phyloP scores from a whole-genome alignment of 2,329 filamentous ascomycete species.

The Didymella sp. region DNA sequence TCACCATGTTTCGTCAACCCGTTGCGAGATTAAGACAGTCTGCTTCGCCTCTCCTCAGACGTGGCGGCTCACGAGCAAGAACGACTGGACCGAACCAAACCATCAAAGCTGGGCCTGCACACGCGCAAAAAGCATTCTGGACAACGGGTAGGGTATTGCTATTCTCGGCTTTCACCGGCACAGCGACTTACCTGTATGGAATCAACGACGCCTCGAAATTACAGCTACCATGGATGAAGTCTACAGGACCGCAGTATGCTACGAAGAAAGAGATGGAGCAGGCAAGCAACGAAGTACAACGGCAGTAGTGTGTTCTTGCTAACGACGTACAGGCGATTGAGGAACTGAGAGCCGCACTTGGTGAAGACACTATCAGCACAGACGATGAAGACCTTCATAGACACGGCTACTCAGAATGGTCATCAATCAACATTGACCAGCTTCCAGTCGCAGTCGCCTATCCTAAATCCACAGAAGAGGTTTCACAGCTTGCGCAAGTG shows the following conservation, averaged over 20 bases:
- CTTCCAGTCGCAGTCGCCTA: slow-evolving; percentile 71
- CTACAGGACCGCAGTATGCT: slow-evolving; percentile 55
- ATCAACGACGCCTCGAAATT: slow-evolving; percentile 47
- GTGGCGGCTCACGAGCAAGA: slow-evolving; percentile 35
- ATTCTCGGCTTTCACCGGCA: slow-evolving; percentile 58
- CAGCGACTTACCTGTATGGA: slow-evolving; percentile 61
- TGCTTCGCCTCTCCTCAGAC: slow-evolving; percentile 40
- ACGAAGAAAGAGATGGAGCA: slow-evolving; percentile 59
- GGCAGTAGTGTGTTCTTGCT: slow-evolving; percentile 1
- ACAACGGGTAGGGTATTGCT: slow-evolving; percentile 57
- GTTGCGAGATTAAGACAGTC: slow-evolving; percentile 38
- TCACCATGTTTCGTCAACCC: slow-evolving; percentile 46
- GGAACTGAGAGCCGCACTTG: slow-evolving; percentile 61
- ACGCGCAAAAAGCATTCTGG: slow-evolving; percentile 51
- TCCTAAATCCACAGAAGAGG: slow-evolving; percentile 69
- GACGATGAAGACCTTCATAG: slow-evolving; percentile 68
- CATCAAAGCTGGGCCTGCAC: slow-evolving; percentile 28
- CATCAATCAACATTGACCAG: slow-evolving; percentile 68
- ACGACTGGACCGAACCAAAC: slow-evolving; percentile 35
- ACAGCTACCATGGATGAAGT: slow-evolving; percentile 36
- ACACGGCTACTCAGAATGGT: slow-evolving; percentile 76
- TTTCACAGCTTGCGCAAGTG: slow-evolving; percentile 69
- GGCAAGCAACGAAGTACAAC: slow-evolving; percentile 37
- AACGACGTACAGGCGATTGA: slow-evolving; percentile 58
- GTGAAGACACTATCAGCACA: slow-evolving; percentile 66